Percentiles rank a stretch among this genome's conserved stretches.
Conservation (phyloP, 2,329 filamentous ascomycete species). For the Pseudocercospora musae region DNA sequence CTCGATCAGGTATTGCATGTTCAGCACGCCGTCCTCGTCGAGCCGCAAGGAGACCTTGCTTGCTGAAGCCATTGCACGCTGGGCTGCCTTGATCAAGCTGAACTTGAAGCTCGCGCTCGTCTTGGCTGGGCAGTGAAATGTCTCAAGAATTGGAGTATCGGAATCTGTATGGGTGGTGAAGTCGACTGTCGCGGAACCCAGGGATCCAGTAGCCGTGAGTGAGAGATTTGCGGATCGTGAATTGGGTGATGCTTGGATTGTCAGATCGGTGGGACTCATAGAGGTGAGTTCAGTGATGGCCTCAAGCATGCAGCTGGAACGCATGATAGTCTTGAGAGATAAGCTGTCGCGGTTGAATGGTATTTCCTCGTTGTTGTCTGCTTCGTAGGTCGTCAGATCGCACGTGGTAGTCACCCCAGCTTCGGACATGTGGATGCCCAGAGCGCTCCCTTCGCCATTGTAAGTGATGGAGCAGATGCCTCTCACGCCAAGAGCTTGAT, state of each 20-base stretch:
- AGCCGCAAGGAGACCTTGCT: constrained; percentile 89
- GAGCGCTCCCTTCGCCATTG: constrained; percentile 66
- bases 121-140: constrained; percentile 60
- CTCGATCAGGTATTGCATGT: constrained; percentile 94
- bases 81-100: constrained; percentile 76
- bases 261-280: constrained; percentile 58
- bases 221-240: constrained; percentile 56
- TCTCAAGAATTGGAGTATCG: constrained; percentile 61
- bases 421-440: constrained; percentile 84
- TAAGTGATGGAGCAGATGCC: constrained; percentile 86
- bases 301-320: constrained; percentile 68
- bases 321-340: constrained; percentile 93
- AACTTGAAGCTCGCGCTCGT: constrained; percentile 79
- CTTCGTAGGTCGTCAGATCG: constrained; percentile 76
- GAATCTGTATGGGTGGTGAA: constrained; percentile 42
- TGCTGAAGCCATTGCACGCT: constrained; percentile 87
- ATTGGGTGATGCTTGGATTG: constrained; percentile 48
- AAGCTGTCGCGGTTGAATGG: constrained; percentile 80
- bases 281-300: constrained; percentile 65
- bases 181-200: constrained; percentile 60
- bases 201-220: constrained; percentile 62
- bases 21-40: constrained; percentile 85
- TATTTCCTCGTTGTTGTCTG: constrained; percentile 63
- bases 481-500: constrained; percentile 75
- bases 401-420: constrained; percentile 83